Evolutionary conservation across 2,329 filamentous ascomycete genomes (phyloP), one percentile per base, ranked within the genome.

Genomic region (Pseudocercospora eumusae): DNA sequence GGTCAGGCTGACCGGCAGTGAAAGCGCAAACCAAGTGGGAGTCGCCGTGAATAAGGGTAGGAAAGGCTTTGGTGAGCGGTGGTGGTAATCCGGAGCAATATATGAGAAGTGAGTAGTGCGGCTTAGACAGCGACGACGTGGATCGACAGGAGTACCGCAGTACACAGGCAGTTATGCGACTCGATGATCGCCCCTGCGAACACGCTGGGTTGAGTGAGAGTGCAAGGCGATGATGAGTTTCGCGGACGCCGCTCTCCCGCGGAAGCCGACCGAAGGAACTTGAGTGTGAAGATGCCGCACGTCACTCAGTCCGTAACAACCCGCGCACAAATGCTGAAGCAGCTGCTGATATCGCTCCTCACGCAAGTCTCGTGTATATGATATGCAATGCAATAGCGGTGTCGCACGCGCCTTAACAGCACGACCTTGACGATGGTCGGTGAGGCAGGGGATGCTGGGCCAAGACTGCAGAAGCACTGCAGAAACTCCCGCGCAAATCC

Each of bases 1-100:
- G 64, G 64, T 66, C 56, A 55, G 59, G 59, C 23, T 62, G 59
- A 59, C 50, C 59, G 56, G 59, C 18, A 56, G 44, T 36, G 53
- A 21, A 33, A 40, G 50, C 56, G 52, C 52, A 49, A 60, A 53
- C 59, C 28, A 47, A n/a, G 45, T 25, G 59, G 47, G 31, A 31
- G 40, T 44, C 20, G 57, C 23, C 31, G 42, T 27, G 45, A 54
- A 40, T 21, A 23, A 55, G 47, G 55, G 40, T 25, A 28, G 52
- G n/a, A 23, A 54, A 60, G 57, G 36, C 27, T 36, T 36, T 31
- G 11, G 28, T 31, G 50, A 33, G 20, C 47, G 58, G 52, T 55
- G 50, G 33, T 33, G 10, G 47, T 21, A 25, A 25, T 28, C 11
- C 47, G 15, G 45, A 36, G 23, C 23, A 33, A 59, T 59, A 50